Conservation (phyloP, 176 grass and related monocot genomes). For the Musa acuminata region DNA sequence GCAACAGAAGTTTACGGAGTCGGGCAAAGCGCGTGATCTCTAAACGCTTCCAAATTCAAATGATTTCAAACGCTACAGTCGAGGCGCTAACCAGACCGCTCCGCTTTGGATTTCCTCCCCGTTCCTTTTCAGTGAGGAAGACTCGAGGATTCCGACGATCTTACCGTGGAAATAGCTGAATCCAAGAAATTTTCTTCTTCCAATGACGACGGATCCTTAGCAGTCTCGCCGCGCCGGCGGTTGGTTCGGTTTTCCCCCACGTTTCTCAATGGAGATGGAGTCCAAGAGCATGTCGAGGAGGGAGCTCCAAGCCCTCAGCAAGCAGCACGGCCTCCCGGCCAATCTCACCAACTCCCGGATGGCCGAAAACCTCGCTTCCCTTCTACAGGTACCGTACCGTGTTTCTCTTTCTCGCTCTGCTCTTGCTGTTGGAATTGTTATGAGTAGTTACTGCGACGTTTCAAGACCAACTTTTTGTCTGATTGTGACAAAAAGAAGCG, state of each 20-base stretch:
- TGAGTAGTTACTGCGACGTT: not conserved
- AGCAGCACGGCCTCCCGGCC: conserved; percentile 34
- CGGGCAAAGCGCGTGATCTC: no score
- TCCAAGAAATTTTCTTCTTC: not conserved
- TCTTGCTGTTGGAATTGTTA: not conserved
- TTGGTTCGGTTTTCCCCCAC: not conserved
- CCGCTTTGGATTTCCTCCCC: not conserved
- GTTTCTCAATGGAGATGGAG: conserved; percentile 22
- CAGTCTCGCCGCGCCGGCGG: not conserved
- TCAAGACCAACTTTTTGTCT: not conserved
- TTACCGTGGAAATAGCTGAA: not conserved
- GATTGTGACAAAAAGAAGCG: not conserved
- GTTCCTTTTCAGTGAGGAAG: not conserved
- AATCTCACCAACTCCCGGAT: conserved; percentile 32
- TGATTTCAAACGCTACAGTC: not conserved
- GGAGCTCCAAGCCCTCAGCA: conserved; percentile 48
- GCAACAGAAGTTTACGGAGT: no score
- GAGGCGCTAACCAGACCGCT: not conserved
- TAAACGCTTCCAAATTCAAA: not conserved
- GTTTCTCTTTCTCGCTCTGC: not conserved
- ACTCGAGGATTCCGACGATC: not conserved
- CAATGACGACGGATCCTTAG: not conserved
- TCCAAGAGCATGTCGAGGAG: conserved; percentile 30
- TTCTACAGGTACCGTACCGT: conserved; percentile 24
- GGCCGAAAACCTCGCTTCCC: conserved; percentile 21